Evolutionary conservation across 208 protist species (phyloP).

Genomic region (Novymonas esmeraldas): DNA sequence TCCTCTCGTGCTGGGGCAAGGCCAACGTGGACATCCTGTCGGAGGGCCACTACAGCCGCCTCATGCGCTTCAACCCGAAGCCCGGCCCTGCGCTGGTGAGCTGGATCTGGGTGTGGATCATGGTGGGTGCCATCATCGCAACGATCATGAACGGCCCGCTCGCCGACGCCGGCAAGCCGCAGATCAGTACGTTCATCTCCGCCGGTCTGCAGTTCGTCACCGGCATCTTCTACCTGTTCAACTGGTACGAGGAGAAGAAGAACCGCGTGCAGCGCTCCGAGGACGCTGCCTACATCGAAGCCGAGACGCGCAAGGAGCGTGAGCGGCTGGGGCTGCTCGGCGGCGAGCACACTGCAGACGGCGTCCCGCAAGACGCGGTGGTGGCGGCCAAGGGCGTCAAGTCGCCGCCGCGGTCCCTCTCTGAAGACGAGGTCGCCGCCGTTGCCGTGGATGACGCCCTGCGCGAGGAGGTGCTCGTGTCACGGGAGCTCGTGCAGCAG

Average conservation of each 20-base stretch:
- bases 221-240: slow-evolving; percentile 55
- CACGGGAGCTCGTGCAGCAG: too few relatives aligned
- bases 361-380: too few relatives aligned
- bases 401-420: too few relatives aligned
- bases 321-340: slow-evolving; percentile 28
- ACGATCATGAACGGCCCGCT: slow-evolving; percentile 55
- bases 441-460: too few relatives aligned
- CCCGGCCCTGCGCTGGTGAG: slow-evolving; percentile 56
- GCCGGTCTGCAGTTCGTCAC: slow-evolving; percentile 63
- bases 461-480: too few relatives aligned
- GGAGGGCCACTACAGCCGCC: slow-evolving; percentile 74
- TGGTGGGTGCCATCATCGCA: slow-evolving; percentile 44
- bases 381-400: too few relatives aligned
- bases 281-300: slow-evolving; percentile 34
- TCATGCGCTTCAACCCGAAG: slow-evolving; percentile 52
- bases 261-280: slow-evolving; percentile 54
- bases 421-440: too few relatives aligned
- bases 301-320: slow-evolving; percentile 24
- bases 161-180: slow-evolving; percentile 40
- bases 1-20: slow-evolving; percentile 53
- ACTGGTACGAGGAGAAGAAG: slow-evolving; percentile 64
- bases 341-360: too few relatives aligned
- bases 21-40: slow-evolving; percentile 78
- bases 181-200: slow-evolving; percentile 55
- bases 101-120: slow-evolving; percentile 64